A percentile compares a stretch with the other conserved stretches of the same genome.
These are phyloP conservation scores for Scenedesmus sp. DNA, from an alignment of 163 green algal species.

Conservation along the genomic window DNA sequence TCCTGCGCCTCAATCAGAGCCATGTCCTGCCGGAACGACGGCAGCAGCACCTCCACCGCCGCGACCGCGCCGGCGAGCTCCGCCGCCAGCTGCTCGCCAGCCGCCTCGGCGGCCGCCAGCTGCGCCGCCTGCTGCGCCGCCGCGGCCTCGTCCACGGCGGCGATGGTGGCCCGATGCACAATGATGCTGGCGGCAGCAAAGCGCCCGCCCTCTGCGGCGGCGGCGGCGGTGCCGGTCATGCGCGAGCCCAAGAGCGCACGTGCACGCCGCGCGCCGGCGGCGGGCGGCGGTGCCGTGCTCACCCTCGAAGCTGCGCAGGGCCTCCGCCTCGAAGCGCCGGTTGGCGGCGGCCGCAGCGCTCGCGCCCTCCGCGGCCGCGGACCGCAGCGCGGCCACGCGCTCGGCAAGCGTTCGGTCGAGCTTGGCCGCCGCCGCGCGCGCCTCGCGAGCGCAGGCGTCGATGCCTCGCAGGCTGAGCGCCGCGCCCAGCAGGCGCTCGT, in stretches of 20 bases:
- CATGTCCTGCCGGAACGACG: conserved; percentile 68
- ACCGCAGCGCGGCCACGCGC: conserved; percentile 31
- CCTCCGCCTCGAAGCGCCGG: conserved; percentile 50
- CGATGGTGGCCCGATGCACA: conserved; percentile 5
- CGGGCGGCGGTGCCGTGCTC: too few species aligned
- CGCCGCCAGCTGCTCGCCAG: too few species aligned
- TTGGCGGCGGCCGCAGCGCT: conserved; percentile 52
- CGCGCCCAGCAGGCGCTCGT: conserved; percentile 61
- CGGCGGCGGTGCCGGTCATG: too few species aligned
- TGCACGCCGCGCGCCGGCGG: too few species aligned
- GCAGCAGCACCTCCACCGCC: conserved; percentile 53
- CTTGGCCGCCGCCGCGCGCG: conserved; percentile 57
- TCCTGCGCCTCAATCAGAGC: conserved; percentile 59
- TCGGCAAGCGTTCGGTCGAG: conserved; percentile 43
- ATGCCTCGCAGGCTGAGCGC: conserved; percentile 60
- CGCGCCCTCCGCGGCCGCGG: background rate
- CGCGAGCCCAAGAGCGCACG: too few species aligned
- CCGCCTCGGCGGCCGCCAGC: conserved; percentile 5
- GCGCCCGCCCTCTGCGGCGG: conserved; percentile 1
- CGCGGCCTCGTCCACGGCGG: conserved; percentile 7
- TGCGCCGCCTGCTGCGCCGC: conserved; percentile 20
- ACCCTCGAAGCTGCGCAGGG: conserved; percentile 40
- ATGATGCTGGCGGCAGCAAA: conserved; percentile 13
- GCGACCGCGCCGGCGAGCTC: conserved; percentile 19
- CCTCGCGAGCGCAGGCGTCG: conserved; percentile 68